A percentile compares a stretch with the other conserved stretches of the same genome.
Evolutionary conservation across 192 early-diverging fungal species (phyloP).

Genomic region (Coemansia sp.): DNA sequence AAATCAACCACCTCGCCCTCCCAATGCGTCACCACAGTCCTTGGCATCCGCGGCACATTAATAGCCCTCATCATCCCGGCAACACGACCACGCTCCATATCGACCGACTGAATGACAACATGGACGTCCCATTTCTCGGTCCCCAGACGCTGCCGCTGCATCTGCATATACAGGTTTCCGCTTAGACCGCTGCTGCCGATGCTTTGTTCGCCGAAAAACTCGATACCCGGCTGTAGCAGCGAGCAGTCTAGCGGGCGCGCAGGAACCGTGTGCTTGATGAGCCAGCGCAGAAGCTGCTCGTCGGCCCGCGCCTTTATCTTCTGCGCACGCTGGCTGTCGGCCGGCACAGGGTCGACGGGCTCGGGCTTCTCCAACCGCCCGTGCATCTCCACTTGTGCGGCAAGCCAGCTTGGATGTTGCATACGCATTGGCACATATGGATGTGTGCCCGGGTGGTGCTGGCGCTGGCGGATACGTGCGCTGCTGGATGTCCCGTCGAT

Average conservation of each 20-base stretch:
- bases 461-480: background rate
- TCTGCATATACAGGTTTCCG: background rate
- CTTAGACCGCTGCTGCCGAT: background rate
- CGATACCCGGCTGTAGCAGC: slow-evolving; percentile 42
- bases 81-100: slow-evolving; percentile 29
- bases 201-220: slow-evolving; percentile 29
- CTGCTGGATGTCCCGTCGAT: slow-evolving; percentile 3
- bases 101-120: slow-evolving; percentile 43
- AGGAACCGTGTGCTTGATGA: slow-evolving; percentile 29
- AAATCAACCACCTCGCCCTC: slow-evolving; percentile 69
- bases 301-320: slow-evolving; percentile 18
- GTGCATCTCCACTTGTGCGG: slow-evolving; percentile 2
- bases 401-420: slow-evolving; percentile 19
- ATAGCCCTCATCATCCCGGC: slow-evolving; percentile 60
- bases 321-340: slow-evolving; percentile 6
- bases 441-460: background rate
- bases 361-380: slow-evolving; percentile 23
- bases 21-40: slow-evolving; percentile 59
- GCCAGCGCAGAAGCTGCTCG: slow-evolving; percentile 24
- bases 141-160: background rate
- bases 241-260: slow-evolving; percentile 34
- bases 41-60: slow-evolving; percentile 55
- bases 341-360: background rate
- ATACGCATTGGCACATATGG: slow-evolving; percentile 3
- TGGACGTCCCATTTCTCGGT: slow-evolving; percentile 42